These are phyloP conservation scores for Penicillium sp. DNA, from an alignment of 2,329 filamentous ascomycete genomes.

Conservation along the genomic window DNA sequence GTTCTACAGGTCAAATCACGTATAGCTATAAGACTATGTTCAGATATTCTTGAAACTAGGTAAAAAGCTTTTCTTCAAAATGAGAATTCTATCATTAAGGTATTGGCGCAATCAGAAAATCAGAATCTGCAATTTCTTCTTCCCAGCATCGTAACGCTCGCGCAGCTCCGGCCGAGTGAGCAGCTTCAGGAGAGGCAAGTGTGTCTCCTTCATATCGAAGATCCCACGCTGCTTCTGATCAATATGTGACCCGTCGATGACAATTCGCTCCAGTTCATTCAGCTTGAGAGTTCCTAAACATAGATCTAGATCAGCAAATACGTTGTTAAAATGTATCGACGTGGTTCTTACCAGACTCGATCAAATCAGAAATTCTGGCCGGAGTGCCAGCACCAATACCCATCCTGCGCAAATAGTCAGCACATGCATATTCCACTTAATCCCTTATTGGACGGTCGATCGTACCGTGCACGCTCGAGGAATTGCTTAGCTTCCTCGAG, in stretches of 20 bases:
- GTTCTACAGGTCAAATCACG: neutral
- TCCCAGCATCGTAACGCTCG: conserved; percentile 61
- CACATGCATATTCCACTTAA: neutral
- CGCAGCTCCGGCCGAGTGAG: conserved; percentile 69
- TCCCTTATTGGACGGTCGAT: neutral
- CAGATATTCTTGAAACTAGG: neutral
- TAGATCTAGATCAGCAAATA: conserved; percentile 6
- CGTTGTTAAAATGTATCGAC: neutral
- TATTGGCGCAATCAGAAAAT: conserved; percentile 45
- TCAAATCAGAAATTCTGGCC: conserved; percentile 73
- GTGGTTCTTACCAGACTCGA: conserved; percentile 68
- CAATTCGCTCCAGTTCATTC: conserved; percentile 70
- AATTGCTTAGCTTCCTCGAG: conserved; percentile 78
- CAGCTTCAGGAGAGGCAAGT: conserved; percentile 74
- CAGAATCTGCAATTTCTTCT: conserved; percentile 52
- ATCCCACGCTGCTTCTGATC: conserved; percentile 93
- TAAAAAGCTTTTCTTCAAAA: neutral
- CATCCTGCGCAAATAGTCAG: conserved; percentile 53
- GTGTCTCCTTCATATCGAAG: conserved; percentile 92
- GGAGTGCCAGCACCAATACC: conserved; percentile 91
- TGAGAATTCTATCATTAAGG: neutral
- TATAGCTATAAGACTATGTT: neutral
- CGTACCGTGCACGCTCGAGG: conserved; percentile 60
- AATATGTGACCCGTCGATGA: conserved; percentile 88
- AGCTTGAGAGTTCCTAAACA: conserved; percentile 65